phyloP scores from a whole-genome alignment of 176 grass and related monocot genomes.

The Dendrocalamus sinicus region DNA sequence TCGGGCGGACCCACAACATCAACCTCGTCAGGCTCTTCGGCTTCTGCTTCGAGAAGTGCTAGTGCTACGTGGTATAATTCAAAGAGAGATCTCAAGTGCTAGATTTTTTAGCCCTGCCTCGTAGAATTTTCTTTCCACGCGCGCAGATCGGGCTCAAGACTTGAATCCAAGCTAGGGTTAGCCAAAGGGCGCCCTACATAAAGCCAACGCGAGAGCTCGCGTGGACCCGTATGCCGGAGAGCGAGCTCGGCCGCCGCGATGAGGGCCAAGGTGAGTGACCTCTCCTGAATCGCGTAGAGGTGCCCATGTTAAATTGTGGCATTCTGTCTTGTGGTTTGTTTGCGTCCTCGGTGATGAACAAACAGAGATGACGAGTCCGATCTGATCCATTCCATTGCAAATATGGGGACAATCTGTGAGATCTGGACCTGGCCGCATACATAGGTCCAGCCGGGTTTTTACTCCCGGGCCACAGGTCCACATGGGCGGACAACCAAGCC shows the following conservation, averaged over 20 bases:
- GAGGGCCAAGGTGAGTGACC: constrained; percentile 52
- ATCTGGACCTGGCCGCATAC: too few relatives aligned
- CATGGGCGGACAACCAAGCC: too few relatives aligned
- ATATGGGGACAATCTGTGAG: constrained; percentile 18
- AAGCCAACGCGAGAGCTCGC: not conserved
- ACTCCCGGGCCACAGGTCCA: too few relatives aligned
- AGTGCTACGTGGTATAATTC: too few relatives aligned
- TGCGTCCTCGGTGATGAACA: not conserved
- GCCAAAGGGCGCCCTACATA: constrained; percentile 14
- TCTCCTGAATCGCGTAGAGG: too few relatives aligned
- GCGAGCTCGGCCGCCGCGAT: constrained; percentile 21
- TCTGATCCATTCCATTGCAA: not conserved
- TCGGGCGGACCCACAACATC: too few relatives aligned
- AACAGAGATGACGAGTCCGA: constrained; percentile 35
- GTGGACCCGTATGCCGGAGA: not conserved
- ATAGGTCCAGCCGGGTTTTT: too few relatives aligned
- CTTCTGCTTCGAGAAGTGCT: too few relatives aligned
- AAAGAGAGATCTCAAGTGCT: too few relatives aligned
- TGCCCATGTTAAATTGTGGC: not conserved
- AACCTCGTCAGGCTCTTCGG: too few relatives aligned
- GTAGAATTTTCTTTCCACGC: too few relatives aligned
- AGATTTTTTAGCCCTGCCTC: too few relatives aligned
- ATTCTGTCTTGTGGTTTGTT: not conserved
- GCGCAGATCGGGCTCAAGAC: not conserved
- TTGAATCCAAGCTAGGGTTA: constrained; percentile 32